Base-by-base conservation (phyloP, 2,329 filamentous ascomycete species). In the Colletotrichum sp. region DNA sequence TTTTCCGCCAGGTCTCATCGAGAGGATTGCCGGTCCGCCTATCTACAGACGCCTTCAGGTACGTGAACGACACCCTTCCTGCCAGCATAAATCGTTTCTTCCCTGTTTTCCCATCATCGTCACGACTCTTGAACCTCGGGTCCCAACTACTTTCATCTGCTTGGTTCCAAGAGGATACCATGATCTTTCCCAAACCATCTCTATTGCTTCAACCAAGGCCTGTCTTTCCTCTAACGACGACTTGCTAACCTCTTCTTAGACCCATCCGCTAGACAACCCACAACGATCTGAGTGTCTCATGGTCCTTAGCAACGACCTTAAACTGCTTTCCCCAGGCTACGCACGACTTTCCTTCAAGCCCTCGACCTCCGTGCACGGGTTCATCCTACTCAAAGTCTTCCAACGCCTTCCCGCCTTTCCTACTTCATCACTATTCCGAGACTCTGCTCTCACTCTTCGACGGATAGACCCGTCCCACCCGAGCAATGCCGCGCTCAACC, bases 1-100 rank as follows among this genome's bases (percentile, higher is more conserved):
- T 24, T 24, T 0, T 13, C 44, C 44, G 44, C n/a, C 44, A 24
- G 44, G 44, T 52, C n/a, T 52, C 6, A 52, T 52, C n/a, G n/a
- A 0, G n/a, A 52, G 12, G 44, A 52, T 52, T 1, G 44, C 44
- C n/a, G 13, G 44, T 52, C 44, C 0, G 44, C 44, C 44, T 24
- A 52, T 0, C 44, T 24, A 0, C n/a, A 52, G 0, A 0, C 6
- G 13, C n/a, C 44, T 52, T 52, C 44, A 52, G 44, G 44, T 52
- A 52, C n/a, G 44, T 52, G 0, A 0, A 21, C 2, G n/a, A 0
- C 9, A 0, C n/a, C n/a, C 0, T 49, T 13, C 39, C 18, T 12
- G 39, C 18, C 1, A 6, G 18, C 18, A 49, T 0, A n/a, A 12
- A 0, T 49, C 0, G 0, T 7, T 9, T 2, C 18, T 49, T n/a